Evolutionary conservation across 179 eudicot genomes (phyloP), one percentile per base, ranked within the genome.

Genomic region (Silene coronaria): DNA sequence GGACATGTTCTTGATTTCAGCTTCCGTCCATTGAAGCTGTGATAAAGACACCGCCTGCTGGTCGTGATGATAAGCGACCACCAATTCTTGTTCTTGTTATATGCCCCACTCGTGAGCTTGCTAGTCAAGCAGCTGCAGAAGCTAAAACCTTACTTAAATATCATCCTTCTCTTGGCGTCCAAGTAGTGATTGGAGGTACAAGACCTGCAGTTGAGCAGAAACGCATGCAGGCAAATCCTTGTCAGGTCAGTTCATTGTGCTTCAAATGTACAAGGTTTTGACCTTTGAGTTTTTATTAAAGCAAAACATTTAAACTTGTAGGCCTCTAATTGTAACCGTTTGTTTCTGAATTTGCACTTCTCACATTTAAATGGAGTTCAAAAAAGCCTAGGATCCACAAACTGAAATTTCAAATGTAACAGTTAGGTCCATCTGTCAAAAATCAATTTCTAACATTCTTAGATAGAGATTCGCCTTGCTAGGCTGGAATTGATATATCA

Each of bases 21-120:
- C 99, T 95, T 80, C 99, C 99, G n/a, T 90, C 99, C 34, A 86
- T 95, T 76, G 99, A 95, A 88, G 84, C 81, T 22, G 85, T 92
- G 36, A 84, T 84, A 72, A 89, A 92, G 22, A 80, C 89, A 72
- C 91, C 95, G 70, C 86, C 91, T 63, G 75, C 58, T 78, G 82
- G 76, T 34, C 90, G 85, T 59, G 93, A 92, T 84, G 86, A 87
- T 67, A 95, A 78, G 82, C 78, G 91, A 38, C 90, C 95, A 57
- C 99, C 97, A 67, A 89, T 92, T 80, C 76, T 81, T 76, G 99
- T 95, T 80, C 97, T 95, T 73, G 95, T 92, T 28, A 79, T 95
- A 75, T 95, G 97, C 84, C 99, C 99, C 65, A 95, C 99, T 36
- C 82, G 99, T 53, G 99, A 95, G 91, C 96, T 95, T 72, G 99